These are phyloP conservation scores for Xanthoconium purpureum DNA, from an alignment of 768 basidiomycete genomes.

Conservation along the genomic window DNA sequence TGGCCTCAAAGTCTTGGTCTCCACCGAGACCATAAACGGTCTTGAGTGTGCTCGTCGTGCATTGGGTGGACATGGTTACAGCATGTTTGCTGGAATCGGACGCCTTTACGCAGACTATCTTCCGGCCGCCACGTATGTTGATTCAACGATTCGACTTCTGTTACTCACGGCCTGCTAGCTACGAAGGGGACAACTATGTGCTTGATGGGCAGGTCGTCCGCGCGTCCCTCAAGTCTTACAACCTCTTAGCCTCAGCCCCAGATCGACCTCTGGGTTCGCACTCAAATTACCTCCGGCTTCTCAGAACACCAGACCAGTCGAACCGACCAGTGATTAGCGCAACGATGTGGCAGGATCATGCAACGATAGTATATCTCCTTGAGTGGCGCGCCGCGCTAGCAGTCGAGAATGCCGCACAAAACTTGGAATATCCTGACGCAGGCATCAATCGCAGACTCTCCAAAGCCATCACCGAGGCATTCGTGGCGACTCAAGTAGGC, in stretches of 20 bases:
- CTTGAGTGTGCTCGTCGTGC: conserved; percentile 64
- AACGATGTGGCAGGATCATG: conserved; percentile 38
- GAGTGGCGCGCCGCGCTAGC: conserved; percentile 65
- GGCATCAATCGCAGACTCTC: conserved; percentile 56
- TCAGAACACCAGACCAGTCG: conserved; percentile 26
- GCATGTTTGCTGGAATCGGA: conserved; percentile 65
- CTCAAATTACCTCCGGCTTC: conserved; percentile 51
- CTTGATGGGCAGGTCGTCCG: conserved; percentile 73
- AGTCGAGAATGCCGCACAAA: conserved; percentile 40
- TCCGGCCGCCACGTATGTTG: conserved; percentile 58
- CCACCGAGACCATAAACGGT: conserved; percentile 50
- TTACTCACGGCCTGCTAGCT: conserved; percentile 36
- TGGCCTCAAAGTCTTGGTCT: conserved; percentile 62
- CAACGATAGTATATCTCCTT: conserved; percentile 45
- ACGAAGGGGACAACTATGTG: conserved; percentile 79
- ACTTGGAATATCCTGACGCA: conserved; percentile 46
- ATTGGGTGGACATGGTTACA: conserved; percentile 79
- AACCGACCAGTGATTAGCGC: conserved; percentile 18
- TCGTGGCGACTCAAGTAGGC: conserved; percentile 55
- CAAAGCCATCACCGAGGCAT: conserved; percentile 66
- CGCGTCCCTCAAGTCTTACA: conserved; percentile 61
- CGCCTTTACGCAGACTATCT: conserved; percentile 61
- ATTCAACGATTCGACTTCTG: neutral
- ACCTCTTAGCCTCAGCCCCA: conserved; percentile 37
- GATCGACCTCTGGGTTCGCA: conserved; percentile 12